Conservation (phyloP, 208 protist species). For the Acanthamoeba castellanii region DNA sequence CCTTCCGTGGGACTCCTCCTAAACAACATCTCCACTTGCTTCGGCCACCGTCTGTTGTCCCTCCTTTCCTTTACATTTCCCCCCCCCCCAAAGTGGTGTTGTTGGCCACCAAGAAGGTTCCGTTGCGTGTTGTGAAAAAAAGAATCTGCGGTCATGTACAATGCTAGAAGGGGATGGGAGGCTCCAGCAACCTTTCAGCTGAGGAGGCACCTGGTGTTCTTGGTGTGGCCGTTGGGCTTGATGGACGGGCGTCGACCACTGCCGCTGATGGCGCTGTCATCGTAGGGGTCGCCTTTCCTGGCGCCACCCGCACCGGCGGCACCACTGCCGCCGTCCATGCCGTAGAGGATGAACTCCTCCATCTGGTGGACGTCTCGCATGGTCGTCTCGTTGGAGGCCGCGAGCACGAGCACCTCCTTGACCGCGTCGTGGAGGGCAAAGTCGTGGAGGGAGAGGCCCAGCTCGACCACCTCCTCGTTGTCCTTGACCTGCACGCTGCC, state of each 20-base stretch:
- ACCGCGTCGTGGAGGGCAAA: not conserved
- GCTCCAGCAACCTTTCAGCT: not conserved
- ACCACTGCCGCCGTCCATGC: not conserved
- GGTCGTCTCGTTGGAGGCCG: not conserved
- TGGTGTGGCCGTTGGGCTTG: not conserved
- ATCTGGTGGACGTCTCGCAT: not conserved
- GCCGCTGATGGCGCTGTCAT: not conserved
- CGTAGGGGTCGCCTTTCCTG: no score
- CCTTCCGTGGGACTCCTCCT: conserved; percentile 2
- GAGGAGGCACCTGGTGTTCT: not conserved
- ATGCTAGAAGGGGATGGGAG: not conserved
- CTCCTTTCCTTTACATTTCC: no score
- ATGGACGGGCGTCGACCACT: not conserved
- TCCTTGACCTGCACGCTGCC: not conserved
- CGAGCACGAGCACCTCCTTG: not conserved
- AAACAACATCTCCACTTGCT: not conserved
- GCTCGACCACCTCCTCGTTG: not conserved
- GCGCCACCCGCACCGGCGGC: no score
- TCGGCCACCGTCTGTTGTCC: no score
- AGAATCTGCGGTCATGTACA: not conserved
- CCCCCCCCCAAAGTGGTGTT: no score
- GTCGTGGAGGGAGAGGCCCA: not conserved
- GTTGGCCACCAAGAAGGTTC: no score
- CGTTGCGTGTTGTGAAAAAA: not conserved
- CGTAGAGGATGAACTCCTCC: conserved; percentile 28